Evolutionary conservation across 805 yeast species (phyloP).

Genomic region (Candida loeiensis): DNA sequence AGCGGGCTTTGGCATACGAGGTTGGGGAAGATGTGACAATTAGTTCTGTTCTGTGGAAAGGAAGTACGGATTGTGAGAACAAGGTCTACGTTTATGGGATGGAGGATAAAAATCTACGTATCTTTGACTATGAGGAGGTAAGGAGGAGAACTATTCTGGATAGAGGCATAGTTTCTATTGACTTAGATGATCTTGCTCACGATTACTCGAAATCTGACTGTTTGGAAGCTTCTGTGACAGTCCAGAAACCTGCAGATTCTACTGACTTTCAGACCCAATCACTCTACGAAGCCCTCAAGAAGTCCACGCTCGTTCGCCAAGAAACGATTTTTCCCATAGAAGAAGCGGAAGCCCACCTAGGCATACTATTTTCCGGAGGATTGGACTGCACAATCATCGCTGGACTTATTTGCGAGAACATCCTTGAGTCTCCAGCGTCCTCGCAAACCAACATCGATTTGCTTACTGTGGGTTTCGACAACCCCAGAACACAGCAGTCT

Average conservation of each 20-base stretch:
- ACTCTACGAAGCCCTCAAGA: constrained; percentile 6
- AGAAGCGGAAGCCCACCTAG: constrained; percentile 35
- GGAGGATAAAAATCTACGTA: too few relatives aligned
- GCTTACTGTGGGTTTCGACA: constrained; percentile 90
- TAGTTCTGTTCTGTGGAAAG: neutral
- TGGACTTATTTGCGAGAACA: constrained; percentile 36
- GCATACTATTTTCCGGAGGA: constrained; percentile 89
- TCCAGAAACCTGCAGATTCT: neutral
- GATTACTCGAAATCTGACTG: too few relatives aligned
- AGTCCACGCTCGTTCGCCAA: constrained; percentile 50
- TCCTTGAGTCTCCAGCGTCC: constrained; percentile 10
- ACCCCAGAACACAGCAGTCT: constrained; percentile 64
- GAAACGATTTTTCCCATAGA: constrained; percentile 58
- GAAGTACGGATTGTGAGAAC: constrained; percentile 50
- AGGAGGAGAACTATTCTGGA: too few relatives aligned
- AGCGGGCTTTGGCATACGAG: constrained; percentile 63
- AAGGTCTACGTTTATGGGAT: constrained; percentile 40
- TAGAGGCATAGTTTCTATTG: too few relatives aligned
- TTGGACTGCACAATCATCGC: constrained; percentile 87
- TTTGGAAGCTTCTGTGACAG: too few relatives aligned
- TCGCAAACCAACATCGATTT: constrained; percentile 51
- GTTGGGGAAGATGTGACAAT: neutral
- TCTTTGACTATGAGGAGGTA: neutral
- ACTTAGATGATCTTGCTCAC: too few relatives aligned
- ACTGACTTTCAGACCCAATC: neutral